A percentile compares a stretch with the other conserved stretches of the same genome.
phyloP scores from a whole-genome alignment of 805 yeast species.

The Candida silvicultrix region DNA sequence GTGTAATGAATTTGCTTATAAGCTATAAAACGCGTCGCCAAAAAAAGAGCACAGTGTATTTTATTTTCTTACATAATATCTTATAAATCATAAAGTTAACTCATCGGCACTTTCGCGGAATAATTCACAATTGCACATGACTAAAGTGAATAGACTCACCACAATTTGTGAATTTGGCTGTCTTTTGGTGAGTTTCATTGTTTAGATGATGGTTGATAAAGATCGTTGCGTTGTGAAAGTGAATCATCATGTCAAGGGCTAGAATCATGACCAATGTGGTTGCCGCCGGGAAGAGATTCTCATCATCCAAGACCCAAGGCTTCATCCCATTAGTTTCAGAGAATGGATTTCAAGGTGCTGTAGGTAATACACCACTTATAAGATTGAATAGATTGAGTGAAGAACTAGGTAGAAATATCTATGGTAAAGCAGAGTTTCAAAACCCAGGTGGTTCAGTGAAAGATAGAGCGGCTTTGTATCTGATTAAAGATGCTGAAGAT shows the following conservation, averaged over 20 bases:
- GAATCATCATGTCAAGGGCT: background rate
- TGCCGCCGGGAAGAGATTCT: background rate
- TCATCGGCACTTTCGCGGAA: background rate
- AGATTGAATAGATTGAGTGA: constrained; percentile 50
- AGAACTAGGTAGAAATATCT: constrained; percentile 64
- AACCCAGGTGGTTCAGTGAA: constrained; percentile 93
- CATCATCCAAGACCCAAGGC: background rate
- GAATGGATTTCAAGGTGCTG: constrained; percentile 71
- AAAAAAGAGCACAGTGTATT: background rate
- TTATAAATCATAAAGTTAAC: too few species aligned
- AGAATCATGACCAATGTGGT: background rate
- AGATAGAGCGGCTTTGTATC: constrained; percentile 80
- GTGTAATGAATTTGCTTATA: too few species aligned
- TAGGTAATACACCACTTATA: constrained; percentile 90
- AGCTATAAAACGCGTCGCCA: background rate
- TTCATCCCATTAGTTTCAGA: constrained; percentile 53
- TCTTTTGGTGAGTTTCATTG: too few species aligned
- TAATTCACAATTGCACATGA: constrained; percentile 1
- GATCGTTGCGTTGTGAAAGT: background rate
- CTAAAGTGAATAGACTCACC: too few species aligned
- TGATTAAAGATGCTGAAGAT: constrained; percentile 73
- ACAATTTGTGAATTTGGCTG: too few species aligned
- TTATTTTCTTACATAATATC: background rate
- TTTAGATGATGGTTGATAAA: background rate
- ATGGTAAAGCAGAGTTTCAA: constrained; percentile 88